Percentiles rank a stretch among this genome's conserved stretches.
These are phyloP conservation scores for Trichocladium antarcticum DNA, from an alignment of 495 filamentous ascomycete genomes.

Conservation along the genomic window DNA sequence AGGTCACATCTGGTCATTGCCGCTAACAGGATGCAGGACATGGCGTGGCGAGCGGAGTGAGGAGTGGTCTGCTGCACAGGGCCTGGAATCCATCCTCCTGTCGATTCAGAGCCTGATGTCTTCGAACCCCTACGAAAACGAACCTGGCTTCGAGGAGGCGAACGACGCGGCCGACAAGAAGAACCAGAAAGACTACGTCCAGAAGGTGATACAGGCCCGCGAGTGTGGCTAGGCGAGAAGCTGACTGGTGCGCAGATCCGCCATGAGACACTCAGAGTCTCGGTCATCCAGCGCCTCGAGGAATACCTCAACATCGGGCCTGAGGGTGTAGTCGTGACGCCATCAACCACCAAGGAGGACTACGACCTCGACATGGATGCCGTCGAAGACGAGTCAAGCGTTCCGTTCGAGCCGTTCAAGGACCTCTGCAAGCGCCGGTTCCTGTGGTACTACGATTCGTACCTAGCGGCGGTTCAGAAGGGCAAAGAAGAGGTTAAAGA, in stretches of 20 bases:
- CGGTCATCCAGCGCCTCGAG: conserved; percentile 78
- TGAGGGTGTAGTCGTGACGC: conserved; percentile 34
- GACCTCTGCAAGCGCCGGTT: conserved; percentile 88
- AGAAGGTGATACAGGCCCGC: conserved; percentile 51
- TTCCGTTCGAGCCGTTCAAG: conserved; percentile 66
- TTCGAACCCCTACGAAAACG: conserved; percentile 87
- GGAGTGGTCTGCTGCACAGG: conserved; percentile 92
- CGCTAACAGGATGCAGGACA: conserved; percentile 51
- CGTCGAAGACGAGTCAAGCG: conserved; percentile 40
- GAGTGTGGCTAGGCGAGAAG: background rate
- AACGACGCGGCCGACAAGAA: conserved; percentile 57
- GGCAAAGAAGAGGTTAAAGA: conserved; percentile 49
- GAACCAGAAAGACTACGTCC: conserved; percentile 67
- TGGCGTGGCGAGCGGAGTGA: conserved; percentile 85
- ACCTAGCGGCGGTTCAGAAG: conserved; percentile 56
- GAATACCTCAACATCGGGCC: conserved; percentile 55
- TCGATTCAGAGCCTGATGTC: conserved; percentile 97
- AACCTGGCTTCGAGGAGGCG: conserved; percentile 80
- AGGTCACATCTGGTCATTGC: background rate
- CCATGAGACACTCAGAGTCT: conserved; percentile 80
- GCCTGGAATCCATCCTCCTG: conserved; percentile 83
- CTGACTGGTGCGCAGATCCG: conserved; percentile 51
- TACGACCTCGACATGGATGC: conserved; percentile 43
- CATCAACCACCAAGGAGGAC: conserved; percentile 35
- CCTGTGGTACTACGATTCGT: conserved; percentile 90